These are phyloP conservation scores for Krasilnikovozyma curviuscula DNA, from an alignment of 768 basidiomycete genomes.

Conservation along the genomic window DNA sequence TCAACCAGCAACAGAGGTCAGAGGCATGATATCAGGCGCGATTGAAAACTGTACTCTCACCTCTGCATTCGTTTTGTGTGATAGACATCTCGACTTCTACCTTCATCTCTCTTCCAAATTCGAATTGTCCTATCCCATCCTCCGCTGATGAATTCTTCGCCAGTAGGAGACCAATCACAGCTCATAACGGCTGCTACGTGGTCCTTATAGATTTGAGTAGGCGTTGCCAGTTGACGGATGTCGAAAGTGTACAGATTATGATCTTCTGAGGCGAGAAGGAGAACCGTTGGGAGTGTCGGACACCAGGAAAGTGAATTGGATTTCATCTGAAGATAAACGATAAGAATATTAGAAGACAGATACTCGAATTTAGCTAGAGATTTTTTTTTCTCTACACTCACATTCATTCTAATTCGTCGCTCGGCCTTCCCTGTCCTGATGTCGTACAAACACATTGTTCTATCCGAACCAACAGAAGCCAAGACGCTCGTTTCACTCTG, in stretches of 20 bases:
- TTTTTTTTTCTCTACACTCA: slow-evolving; percentile 21
- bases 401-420: slow-evolving; percentile 73
- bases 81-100: slow-evolving; percentile 69
- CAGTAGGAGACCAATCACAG: slow-evolving; percentile 88
- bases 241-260: slow-evolving; percentile 98
- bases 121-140: slow-evolving; percentile 89
- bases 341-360: too few relatives aligned
- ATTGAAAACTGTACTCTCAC: slow-evolving; percentile 27
- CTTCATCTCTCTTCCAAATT: slow-evolving; percentile 75
- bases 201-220: slow-evolving; percentile 87
- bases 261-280: slow-evolving; percentile 93
- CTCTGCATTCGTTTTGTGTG: slow-evolving; percentile 99
- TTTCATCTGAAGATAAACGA: slow-evolving; percentile 47
- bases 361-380: background rate
- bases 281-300: slow-evolving; percentile 75
- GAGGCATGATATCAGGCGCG: background rate
- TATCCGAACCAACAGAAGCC: slow-evolving; percentile 84
- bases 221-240: slow-evolving; percentile 57
- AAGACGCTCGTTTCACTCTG: slow-evolving; percentile 81
- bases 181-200: slow-evolving; percentile 93
- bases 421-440: slow-evolving; percentile 93
- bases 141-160: slow-evolving; percentile 84
- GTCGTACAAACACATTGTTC: slow-evolving; percentile 90
- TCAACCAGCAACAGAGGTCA: background rate
- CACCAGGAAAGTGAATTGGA: slow-evolving; percentile 86